Base-by-base conservation (phyloP, 768 basidiomycete genomes). In the Mycena floridula region DNA sequence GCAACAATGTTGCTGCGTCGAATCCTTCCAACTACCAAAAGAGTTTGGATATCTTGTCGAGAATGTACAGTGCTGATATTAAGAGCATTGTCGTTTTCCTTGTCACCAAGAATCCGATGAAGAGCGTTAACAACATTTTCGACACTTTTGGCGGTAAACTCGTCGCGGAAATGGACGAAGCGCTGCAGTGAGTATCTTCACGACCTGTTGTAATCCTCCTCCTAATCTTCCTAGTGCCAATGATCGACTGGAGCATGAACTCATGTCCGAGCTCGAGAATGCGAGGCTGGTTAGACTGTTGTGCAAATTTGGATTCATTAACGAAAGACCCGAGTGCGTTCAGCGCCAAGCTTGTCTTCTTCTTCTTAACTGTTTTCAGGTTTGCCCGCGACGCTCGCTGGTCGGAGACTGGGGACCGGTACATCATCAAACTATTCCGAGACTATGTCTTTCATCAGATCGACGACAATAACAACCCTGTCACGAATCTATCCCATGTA, bases 401-500 rank as follows among this genome's bases (percentile, higher is more conserved):
- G 96, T 93, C 94, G 11, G 96, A 99, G 59, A 98, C 96, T 0
- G 96, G 96, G 2, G 96, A 99, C 58, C 73, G 95, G 49, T 99
- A 99, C 61, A 91, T 98, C 59, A 78, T 99, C 71, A 97, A 96
- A 72, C 77, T 99, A 37, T 98, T 99, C 76, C 79, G 96, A 15
- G 96, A 99, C 63, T 94, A 89, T 54, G 93, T 99, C 21, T 99
- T 99, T 64, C 96, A 99, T 59, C 93, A 96, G 62, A 85, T 96
- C 32, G 93, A 96, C 51, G 89, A 92, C 57, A 75, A 79, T 52
- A 89, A 91, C 8, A 82, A 85, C 43, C 94, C 96, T 0, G 80
- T 96, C 15, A 72, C 97, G 45, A 93, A 94, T 58, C 65, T 99
- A 48, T 78, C 83, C 0, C 94, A 98, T 65, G 94, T 99, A 9